Conservation (phyloP, 352 stramenopile species). For the Phytopythium delawarense region DNA sequence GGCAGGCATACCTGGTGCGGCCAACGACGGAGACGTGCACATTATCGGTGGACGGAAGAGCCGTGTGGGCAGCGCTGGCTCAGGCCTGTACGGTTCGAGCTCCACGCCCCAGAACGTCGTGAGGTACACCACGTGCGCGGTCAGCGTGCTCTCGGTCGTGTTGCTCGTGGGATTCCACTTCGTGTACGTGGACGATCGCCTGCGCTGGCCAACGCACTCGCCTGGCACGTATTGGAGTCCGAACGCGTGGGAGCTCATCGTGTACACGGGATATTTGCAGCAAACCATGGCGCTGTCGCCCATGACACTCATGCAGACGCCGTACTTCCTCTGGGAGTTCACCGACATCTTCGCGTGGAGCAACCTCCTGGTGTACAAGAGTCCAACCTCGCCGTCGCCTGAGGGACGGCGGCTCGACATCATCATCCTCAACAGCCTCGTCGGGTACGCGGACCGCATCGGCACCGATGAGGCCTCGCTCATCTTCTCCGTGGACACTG, state of each 20-base stretch:
- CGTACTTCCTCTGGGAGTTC: conserved; percentile 56
- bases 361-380: conserved; percentile 35
- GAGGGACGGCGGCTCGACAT: conserved; percentile 28
- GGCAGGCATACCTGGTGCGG: not conserved
- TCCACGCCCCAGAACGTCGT: conserved; percentile 39
- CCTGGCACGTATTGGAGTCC: conserved; percentile 28
- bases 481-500: conserved; percentile 19
- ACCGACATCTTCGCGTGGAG: conserved; percentile 58
- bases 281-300: conserved; percentile 46
- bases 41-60: conserved; percentile 43
- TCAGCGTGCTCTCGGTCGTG: conserved; percentile 38
- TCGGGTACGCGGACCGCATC: conserved; percentile 46
- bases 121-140: conserved; percentile 29
- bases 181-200: conserved; percentile 28
- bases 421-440: conserved; percentile 40
- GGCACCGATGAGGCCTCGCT: conserved; percentile 34
- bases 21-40: conserved; percentile 4
- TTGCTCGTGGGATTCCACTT: conserved; percentile 46
- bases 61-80: conserved; percentile 21
- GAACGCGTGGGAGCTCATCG: conserved; percentile 58
- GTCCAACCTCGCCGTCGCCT: conserved; percentile 9
- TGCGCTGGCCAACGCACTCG: conserved; percentile 15
- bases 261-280: conserved; percentile 51
- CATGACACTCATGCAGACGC: conserved; percentile 46
- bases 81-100: conserved; percentile 27